These are phyloP conservation scores for Fusarium pseudograminearum DNA, from an alignment of 2,329 filamentous ascomycete species.

Conservation along the genomic window DNA sequence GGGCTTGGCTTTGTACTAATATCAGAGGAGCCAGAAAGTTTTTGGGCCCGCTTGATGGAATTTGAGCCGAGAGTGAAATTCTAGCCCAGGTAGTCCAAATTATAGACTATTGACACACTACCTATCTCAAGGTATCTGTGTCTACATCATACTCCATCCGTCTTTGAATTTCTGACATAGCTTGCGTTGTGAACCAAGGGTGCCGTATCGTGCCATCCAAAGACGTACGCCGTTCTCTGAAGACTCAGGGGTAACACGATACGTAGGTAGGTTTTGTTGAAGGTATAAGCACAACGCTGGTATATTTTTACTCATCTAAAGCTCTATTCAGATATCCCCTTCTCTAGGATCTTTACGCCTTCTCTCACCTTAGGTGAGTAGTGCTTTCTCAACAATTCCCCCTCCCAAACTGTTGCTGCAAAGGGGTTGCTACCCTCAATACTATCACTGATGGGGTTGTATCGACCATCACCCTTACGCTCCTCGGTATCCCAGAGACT, in stretches of 20 bases:
- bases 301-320: conserved; percentile 6
- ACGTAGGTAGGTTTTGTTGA: not conserved
- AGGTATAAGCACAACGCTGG: conserved; percentile 3
- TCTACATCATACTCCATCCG: not conserved
- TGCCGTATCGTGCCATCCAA: not conserved
- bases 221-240: not conserved
- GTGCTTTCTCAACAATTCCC: conserved; percentile 85
- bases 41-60: not conserved
- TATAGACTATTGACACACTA: not conserved
- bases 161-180: not conserved
- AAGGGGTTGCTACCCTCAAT: conserved; percentile 92
- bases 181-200: not conserved
- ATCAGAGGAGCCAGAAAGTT: too few species aligned
- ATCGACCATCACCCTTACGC: conserved; percentile 88
- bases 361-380: conserved; percentile 89
- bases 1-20: not conserved
- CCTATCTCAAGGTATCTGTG: not conserved
- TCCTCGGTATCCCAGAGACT: conserved; percentile 97
- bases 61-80: not conserved
- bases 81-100: not conserved
- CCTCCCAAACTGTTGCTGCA: conserved; percentile 92
- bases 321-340: conserved; percentile 63
- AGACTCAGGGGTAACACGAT: not conserved
- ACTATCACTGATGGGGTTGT: conserved; percentile 77
- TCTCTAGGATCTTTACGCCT: conserved; percentile 76